Evolutionary conservation across 1,284 basidiomycete genomes (phyloP).

Genomic region (Dichomitus squalens): DNA sequence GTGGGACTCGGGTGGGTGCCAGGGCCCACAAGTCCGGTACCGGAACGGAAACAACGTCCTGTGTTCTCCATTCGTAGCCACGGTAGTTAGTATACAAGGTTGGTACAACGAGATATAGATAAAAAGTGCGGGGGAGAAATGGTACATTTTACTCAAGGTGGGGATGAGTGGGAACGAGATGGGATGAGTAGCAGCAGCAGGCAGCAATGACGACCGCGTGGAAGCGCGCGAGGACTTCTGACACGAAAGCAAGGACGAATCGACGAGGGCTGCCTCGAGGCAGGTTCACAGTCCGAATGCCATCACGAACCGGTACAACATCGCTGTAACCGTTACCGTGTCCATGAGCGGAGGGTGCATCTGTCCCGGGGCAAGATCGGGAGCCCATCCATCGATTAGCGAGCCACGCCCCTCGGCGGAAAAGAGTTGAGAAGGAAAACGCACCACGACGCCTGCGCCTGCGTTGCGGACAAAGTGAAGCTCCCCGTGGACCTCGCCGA

Average conservation of each 20-base stretch:
- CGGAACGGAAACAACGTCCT: slow-evolving; percentile 17
- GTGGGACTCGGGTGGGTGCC: not conserved
- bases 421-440: slow-evolving; percentile 31
- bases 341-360: slow-evolving; percentile 88
- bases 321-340: slow-evolving; percentile 77
- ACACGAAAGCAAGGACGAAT: slow-evolving; percentile 6
- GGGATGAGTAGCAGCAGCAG: not conserved
- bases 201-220: not conserved
- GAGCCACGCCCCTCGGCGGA: slow-evolving; percentile 12
- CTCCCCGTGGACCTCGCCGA: slow-evolving; percentile 83
- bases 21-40: slow-evolving; percentile 19
- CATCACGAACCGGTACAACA: slow-evolving; percentile 79
- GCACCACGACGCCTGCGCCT: slow-evolving; percentile 78
- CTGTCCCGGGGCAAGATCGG: slow-evolving; percentile 41
- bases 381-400: slow-evolving; percentile 20
- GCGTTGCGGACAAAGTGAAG: slow-evolving; percentile 77
- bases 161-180: slow-evolving; percentile 1
- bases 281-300: slow-evolving; percentile 61
- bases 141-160: slow-evolving; percentile 22
- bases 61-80: slow-evolving; percentile 18
- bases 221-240: not conserved
- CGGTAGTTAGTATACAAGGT: slow-evolving; percentile 26
- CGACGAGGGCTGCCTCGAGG: slow-evolving; percentile 18
- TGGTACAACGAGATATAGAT: slow-evolving; percentile 29
- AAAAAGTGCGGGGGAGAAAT: slow-evolving; percentile 19